Base-by-base conservation (phyloP, 805 yeast genomes). In the Saccharomycopsis sp. region DNA sequence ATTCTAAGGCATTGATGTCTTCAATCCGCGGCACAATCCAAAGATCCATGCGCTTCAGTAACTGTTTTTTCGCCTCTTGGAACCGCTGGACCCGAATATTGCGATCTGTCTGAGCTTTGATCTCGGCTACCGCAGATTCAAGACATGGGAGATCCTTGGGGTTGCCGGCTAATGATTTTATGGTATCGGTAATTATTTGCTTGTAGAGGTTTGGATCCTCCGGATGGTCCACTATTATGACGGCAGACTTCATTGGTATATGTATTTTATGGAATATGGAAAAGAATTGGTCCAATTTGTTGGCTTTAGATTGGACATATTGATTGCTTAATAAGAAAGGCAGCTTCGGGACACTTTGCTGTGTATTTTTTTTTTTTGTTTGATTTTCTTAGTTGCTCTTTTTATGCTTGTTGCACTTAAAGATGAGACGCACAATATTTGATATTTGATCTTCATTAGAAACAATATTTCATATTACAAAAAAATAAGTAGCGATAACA, bases 1-100 rank as follows among this genome's bases (percentile, higher is more conserved):
- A 50, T 59, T 72, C 72, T 51, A 78, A 65, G 1, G 62, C 64
- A 23, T 56, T 58, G 14, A 72, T 59, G 22, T 68, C 60, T 2
- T 56, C 54, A 14, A 76, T 65, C 7, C 12, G 51, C 7, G 60
- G 52, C 2, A 54, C 53, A 9, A 75, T 62, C n/a, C 67, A 56
- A 2, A 77, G 64, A 58, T 71, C 72, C n/a, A 64, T 25, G 1
- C 38, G 25, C 35, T 56, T 56, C 49, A 44, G 49, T 17, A 44
- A n/a, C 49, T 44, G 19, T 44, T 44, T 44, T 12, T 44, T 44
- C 7, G 49, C 49, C 19, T 44, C 20, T 44, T 17, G 22, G 12
- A 12, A 44, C 22, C 12, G 19, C 22, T 44, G 49, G 22, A 44
- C 20, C 22, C 12, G 49, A 44, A 17, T 5, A 17, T 44, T 17